These are phyloP conservation scores for Delphinella strobiligena DNA, from an alignment of 2,329 filamentous ascomycete species.

Conservation along the genomic window DNA sequence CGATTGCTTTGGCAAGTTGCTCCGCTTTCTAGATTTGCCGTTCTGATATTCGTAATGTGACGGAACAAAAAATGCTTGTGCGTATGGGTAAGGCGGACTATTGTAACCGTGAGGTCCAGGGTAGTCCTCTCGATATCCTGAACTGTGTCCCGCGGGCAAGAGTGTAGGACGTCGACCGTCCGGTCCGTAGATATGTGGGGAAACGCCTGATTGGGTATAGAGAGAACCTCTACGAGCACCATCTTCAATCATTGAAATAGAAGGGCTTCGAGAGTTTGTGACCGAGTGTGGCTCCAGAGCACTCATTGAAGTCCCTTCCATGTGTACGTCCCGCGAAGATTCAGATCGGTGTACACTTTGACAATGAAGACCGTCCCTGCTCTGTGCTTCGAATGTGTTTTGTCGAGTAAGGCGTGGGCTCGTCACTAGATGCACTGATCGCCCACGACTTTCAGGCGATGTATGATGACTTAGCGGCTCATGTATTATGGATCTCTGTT, in stretches of 20 bases:
- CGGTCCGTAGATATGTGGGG: not conserved
- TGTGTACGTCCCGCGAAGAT: not conserved
- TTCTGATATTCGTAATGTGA: constrained; percentile 23
- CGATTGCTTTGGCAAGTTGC: constrained; percentile 26
- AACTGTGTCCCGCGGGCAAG: not conserved
- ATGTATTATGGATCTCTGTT: not conserved
- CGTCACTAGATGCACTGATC: not conserved
- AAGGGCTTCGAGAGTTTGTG: not conserved
- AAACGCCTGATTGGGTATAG: not conserved
- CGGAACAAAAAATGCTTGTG: constrained; percentile 8
- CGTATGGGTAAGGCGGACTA: constrained; percentile 7
- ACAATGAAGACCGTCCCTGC: not conserved
- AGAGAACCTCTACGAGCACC: not conserved
- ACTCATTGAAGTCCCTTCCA: not conserved
- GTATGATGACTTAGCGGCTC: not conserved
- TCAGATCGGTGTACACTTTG: not conserved
- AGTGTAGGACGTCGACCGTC: not conserved
- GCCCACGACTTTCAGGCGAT: not conserved
- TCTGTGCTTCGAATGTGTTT: not conserved
- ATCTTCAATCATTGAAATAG: not conserved
- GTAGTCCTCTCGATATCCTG: constrained; percentile 7
- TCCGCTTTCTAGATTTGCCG: constrained; percentile 24
- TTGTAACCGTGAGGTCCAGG: constrained; percentile 6
- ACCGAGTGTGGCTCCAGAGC: not conserved
- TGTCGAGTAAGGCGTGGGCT: not conserved